Evolutionary conservation across 2,329 filamentous ascomycete genomes (phyloP).

Genomic region (Penicillium rolfsii): DNA sequence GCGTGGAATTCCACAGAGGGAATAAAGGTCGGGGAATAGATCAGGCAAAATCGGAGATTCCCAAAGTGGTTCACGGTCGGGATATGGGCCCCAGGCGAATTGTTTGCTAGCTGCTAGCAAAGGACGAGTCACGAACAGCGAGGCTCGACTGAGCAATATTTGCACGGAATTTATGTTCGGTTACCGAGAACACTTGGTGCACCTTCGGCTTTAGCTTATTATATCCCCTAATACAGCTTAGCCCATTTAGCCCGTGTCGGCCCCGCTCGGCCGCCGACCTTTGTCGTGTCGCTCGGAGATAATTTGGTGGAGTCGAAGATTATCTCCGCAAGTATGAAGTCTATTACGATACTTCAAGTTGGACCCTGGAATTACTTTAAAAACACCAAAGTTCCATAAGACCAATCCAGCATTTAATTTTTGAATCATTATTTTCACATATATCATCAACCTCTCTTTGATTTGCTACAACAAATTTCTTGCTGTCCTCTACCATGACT

Average conservation of each 20-base stretch:
- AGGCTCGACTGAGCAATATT: neutral
- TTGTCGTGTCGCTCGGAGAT: neutral
- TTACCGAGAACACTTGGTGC: neutral
- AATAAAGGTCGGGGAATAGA: neutral
- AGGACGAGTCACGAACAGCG: neutral
- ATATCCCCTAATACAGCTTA: neutral
- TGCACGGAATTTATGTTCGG: neutral
- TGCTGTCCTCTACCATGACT: neutral
- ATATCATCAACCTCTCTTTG: neutral
- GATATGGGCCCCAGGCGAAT: neutral
- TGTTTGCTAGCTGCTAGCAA: no score
- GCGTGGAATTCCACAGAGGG: no score
- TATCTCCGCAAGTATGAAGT: neutral
- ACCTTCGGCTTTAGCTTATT: neutral
- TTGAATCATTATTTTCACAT: neutral
- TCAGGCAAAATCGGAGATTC: neutral
- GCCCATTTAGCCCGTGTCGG: neutral
- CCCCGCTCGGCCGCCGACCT: neutral
- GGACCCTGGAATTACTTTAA: neutral
- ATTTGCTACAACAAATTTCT: neutral
- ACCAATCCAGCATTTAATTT: neutral
- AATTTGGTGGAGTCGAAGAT: neutral
- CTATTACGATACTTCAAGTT: neutral
- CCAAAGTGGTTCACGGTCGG: neutral
- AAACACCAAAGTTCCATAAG: neutral